Percentiles rank a stretch among this genome's conserved stretches.
These are phyloP conservation scores for Dictyostelium capitatum DNA, from an alignment of 78 protist species.

Conservation along the genomic window DNA sequence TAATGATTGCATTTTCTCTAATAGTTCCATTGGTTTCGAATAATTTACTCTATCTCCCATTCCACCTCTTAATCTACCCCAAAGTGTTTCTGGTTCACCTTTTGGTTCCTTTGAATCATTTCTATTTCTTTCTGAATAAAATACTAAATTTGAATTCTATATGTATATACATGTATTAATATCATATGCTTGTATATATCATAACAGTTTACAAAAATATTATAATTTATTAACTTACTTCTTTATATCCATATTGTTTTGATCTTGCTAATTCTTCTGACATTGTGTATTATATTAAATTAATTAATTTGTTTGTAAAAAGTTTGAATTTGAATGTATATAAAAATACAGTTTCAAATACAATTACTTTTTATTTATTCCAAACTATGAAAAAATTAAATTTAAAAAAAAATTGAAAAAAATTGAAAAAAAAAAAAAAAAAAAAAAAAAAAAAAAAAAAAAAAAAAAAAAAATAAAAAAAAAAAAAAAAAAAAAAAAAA, in stretches of 20 bases:
- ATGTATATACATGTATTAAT: neutral
- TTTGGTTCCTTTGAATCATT: conserved; percentile 82
- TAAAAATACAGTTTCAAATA: neutral
- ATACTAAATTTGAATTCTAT: conserved; percentile 81
- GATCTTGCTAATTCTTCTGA: conserved; percentile 75
- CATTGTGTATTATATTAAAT: conserved; percentile 5
- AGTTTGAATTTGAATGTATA: neutral
- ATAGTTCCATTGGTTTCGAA: conserved; percentile 40
- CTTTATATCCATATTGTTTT: conserved; percentile 80
- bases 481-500: too few relatives aligned
- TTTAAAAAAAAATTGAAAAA: neutral
- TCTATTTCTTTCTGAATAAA: conserved; percentile 66
- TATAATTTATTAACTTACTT: conserved; percentile 43
- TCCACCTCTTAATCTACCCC: conserved; percentile 63
- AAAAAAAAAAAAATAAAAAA: too few relatives aligned
- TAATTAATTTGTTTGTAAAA: neutral
- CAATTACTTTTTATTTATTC: neutral
- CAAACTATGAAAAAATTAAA: neutral
- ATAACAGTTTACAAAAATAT: too few relatives aligned
- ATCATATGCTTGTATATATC: too few relatives aligned
- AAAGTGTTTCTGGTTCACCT: conserved; percentile 90
- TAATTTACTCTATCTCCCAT: conserved; percentile 83
- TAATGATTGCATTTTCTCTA: conserved; percentile 21
- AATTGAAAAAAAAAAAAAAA: neutral
- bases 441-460: too few relatives aligned